Evolutionary conservation across 208 protist genomes (phyloP), one percentile per base, ranked within the genome.

Genomic region (Naegleria lovaniensis): DNA sequence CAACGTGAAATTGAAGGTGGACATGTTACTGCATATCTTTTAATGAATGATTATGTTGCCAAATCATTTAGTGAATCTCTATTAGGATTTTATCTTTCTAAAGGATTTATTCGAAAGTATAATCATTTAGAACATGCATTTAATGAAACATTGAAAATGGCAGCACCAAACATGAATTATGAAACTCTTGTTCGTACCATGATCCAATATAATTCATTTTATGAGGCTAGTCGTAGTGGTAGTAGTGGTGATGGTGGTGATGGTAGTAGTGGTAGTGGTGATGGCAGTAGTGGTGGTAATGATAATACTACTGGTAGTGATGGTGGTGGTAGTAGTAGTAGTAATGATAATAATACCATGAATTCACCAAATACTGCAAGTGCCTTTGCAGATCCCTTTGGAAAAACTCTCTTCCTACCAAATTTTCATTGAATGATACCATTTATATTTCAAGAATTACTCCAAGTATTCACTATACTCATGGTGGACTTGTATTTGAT

Each of bases 401-500:
- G 96, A 88, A 98, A 97, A 92, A 96, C 91, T 51, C 92, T 95
- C 25, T 96, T 92, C 93, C 92, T 55, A 96, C 92, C 48, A 93
- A 93, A 43, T 96, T 95, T 59, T 48, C 88, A 67, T 94, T 95
- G 51, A 67, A 93, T 40, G 92, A 94, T 48, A 92, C 92, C 0
- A 92, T 95, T 39, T 94, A 97, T 92, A 95, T 95, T 43, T 94
- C 95, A 55, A 91, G 93, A 51, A 94, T 98, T 75, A 97, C 96
- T 38, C 98, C 98, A 29, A 94, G 95, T 25, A 93, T 99, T 91
- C 98, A 99, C 94, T 99, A 99, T 95, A 98, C 95, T 33, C 98
- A 99, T 97, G 98, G 98, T 83, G 98, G 97, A 67, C 40, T 98
- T 33, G 40, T 89, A 5, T 95, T 98, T 55, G 95, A 96, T 92